Conservation (phyloP, 768 basidiomycete genomes). For the Clitopilus passeckerianus region DNA sequence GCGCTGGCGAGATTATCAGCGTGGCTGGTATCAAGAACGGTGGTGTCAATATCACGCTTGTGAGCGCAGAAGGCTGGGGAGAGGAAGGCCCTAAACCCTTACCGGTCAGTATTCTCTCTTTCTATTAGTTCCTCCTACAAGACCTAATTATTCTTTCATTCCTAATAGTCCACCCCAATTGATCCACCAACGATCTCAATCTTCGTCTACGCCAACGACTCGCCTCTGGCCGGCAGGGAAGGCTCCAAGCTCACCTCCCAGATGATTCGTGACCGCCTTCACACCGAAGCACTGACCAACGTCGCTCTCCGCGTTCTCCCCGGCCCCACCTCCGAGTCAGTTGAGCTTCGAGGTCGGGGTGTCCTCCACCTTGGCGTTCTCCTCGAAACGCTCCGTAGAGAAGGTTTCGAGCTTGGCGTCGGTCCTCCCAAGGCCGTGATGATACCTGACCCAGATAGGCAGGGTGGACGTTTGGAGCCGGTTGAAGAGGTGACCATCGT, state of each 20-base stretch:
- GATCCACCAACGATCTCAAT: constrained; percentile 48
- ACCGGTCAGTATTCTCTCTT: constrained; percentile 22
- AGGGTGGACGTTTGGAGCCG: constrained; percentile 33
- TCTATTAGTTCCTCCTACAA: neutral
- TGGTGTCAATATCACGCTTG: constrained; percentile 41
- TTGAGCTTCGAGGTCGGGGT: constrained; percentile 44
- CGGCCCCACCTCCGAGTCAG: constrained; percentile 42
- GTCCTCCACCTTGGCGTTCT: constrained; percentile 48
- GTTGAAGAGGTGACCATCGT: constrained; percentile 41
- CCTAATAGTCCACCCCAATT: constrained; percentile 33
- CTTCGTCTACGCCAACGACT: constrained; percentile 42
- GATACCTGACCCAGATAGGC: constrained; percentile 26
- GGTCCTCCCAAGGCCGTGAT: constrained; percentile 48
- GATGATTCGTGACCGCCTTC: constrained; percentile 40
- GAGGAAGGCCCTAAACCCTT: constrained; percentile 32
- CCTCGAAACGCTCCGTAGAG: constrained; percentile 42
- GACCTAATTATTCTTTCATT: neutral
- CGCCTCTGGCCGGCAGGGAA: constrained; percentile 39
- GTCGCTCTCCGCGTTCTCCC: constrained; percentile 45
- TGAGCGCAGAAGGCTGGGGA: constrained; percentile 39
- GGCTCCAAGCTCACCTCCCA: constrained; percentile 46
- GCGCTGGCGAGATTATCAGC: constrained; percentile 45
- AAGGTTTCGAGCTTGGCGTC: constrained; percentile 43
- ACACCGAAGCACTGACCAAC: constrained; percentile 48
- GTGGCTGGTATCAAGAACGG: constrained; percentile 43